Base-by-base conservation (phyloP, 768 basidiomycete species). In the Pisolithus sp. region DNA sequence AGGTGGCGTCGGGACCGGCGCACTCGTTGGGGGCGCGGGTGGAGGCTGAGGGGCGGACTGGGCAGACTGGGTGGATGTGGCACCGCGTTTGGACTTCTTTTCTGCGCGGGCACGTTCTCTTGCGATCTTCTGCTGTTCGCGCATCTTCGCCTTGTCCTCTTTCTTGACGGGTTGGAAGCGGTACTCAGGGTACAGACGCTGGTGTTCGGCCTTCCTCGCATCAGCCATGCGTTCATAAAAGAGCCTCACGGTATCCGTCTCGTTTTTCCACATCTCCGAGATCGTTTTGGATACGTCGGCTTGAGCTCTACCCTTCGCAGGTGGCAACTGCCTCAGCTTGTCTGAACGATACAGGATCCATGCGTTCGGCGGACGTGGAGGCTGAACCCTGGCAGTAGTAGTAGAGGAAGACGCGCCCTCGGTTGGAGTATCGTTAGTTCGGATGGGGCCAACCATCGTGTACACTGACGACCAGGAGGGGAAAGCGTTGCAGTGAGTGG, bases 261-360 rank as follows among this genome's bases (percentile, higher is more conserved):
- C 85, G 18, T 69, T 67, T 58, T 67, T 80, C 89, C 89, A 91
- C 75, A 83, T 73, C 5, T 62, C 46, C 9, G 82, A 76, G 51
- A 91, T 82, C 18, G 76, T 54, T 56, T 77, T 79, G 43, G 87
- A 89, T 46, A 89, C 76, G 17, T 77, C 75, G 4, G 80, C 79
- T 62, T 89, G 88, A 6, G 78, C 66, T 6, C 70, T 48, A 37
- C 74, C 55, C 53, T 69, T 52, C 23, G 64, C 56, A 39, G 71
- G 69, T 17, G 72, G 69, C 48, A 83, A 63, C 10, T 70, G 63
- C 53, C 66, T 68, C 40, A 79, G 70, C 60, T 77, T 81, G 54
- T 80, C 76, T 3, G 84, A 80, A 39, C 89, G 80, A 66, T 86
- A 92, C 15, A 91, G 56, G 53, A 92, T 91, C 86, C 87, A 92